Conservation (phyloP, 2,329 filamentous ascomycete species). For the Xylariaceae sp. region DNA sequence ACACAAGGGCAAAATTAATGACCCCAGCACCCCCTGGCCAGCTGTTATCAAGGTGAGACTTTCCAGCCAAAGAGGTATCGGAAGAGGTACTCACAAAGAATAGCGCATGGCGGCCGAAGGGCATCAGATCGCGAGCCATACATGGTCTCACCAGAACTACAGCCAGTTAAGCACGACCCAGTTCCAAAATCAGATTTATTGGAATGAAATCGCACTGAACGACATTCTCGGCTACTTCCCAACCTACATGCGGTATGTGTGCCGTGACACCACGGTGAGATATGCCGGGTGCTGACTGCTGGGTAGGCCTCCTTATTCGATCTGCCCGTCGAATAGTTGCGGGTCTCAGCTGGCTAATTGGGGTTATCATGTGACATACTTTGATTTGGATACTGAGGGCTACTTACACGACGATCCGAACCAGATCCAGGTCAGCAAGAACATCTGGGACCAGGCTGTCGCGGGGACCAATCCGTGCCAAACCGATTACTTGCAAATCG, state of each 20-base stretch:
- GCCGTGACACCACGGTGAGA: background rate
- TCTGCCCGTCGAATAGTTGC: constrained; percentile 28
- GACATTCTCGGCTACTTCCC: constrained; percentile 35
- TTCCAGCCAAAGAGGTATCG: background rate
- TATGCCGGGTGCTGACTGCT: constrained; percentile 12
- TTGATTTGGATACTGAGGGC: constrained; percentile 34
- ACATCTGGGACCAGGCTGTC: constrained; percentile 37
- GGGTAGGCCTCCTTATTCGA: constrained; percentile 32
- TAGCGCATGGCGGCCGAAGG: constrained; percentile 36
- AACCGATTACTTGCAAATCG: constrained; percentile 34
- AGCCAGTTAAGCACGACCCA: constrained; percentile 30
- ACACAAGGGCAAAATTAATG: constrained; percentile 49
- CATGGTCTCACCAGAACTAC: constrained; percentile 36
- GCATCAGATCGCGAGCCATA: constrained; percentile 35
- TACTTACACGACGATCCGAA: constrained; percentile 32
- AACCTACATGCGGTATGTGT: constrained; percentile 33
- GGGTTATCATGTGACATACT: constrained; percentile 33
- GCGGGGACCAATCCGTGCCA: constrained; percentile 30
- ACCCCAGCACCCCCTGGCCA: constrained; percentile 34
- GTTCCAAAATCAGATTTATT: constrained; percentile 33
- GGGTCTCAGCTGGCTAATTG: constrained; percentile 28
- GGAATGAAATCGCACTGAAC: constrained; percentile 35
- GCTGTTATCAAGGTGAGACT: constrained; percentile 30
- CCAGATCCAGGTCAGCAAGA: constrained; percentile 36
- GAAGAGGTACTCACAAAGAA: constrained; percentile 16